These are phyloP conservation scores for Friedmanniomyces simplex DNA, from an alignment of 495 filamentous ascomycete species.

Conservation along the genomic window DNA sequence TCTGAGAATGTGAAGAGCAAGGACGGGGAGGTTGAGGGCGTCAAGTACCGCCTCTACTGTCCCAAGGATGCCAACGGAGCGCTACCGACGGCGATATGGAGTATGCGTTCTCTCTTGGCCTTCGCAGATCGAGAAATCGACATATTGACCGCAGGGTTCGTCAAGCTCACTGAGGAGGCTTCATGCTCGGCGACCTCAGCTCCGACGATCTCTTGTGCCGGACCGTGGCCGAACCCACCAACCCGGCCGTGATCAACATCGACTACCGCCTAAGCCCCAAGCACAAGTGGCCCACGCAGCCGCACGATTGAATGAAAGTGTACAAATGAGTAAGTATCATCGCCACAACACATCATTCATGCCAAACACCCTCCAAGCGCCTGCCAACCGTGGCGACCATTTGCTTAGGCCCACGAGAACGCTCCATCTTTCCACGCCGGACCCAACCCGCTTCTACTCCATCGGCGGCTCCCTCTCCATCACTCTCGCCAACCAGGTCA, in stretches of 20 bases:
- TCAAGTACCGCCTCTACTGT: slow-evolving; percentile 11
- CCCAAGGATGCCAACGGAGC: background rate
- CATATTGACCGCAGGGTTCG: background rate
- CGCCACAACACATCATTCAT: too few relatives aligned
- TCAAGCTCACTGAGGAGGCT: slow-evolving; percentile 24
- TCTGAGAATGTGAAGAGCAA: slow-evolving; percentile 3
- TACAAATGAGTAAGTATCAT: slow-evolving; percentile 18
- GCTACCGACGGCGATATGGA: background rate
- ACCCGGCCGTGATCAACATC: slow-evolving; percentile 23
- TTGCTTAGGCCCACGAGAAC: slow-evolving; percentile 19
- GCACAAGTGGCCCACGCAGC: slow-evolving; percentile 22
- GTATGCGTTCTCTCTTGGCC: too few relatives aligned
- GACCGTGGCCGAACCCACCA: slow-evolving; percentile 17
- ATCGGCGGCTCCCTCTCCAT: slow-evolving; percentile 23
- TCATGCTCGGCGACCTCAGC: slow-evolving; percentile 21
- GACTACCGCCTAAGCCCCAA: slow-evolving; percentile 27
- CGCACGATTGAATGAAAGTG: slow-evolving; percentile 23
- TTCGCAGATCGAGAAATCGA: too few relatives aligned
- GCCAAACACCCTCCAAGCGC: too few relatives aligned
- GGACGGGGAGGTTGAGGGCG: slow-evolving; percentile 11
- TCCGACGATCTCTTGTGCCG: slow-evolving; percentile 26
- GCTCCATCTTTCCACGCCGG: slow-evolving; percentile 17
- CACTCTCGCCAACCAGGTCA: slow-evolving; percentile 21
- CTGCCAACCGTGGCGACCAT: background rate
- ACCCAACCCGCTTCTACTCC: slow-evolving; percentile 21